Percentiles rank a stretch among this genome's conserved stretches.
Evolutionary conservation across 768 basidiomycete genomes (phyloP).

Genomic region (Mycena metata): DNA sequence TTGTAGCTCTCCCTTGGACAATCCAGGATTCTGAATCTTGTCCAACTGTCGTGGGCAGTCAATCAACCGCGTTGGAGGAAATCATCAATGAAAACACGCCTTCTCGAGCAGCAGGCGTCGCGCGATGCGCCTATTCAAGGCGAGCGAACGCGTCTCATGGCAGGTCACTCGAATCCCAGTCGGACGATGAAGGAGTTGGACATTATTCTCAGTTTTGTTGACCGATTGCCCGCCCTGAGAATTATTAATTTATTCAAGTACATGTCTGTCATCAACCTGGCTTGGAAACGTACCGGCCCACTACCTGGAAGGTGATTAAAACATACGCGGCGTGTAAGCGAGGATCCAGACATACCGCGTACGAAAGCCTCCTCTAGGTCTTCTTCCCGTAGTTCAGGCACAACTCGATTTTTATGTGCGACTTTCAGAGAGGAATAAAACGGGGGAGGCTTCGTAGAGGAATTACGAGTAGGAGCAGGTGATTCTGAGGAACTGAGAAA

Average conservation of each 20-base stretch:
- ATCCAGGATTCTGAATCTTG: slow-evolving; percentile 77
- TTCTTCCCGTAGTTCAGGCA: slow-evolving; percentile 80
- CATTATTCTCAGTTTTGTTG: slow-evolving; percentile 94
- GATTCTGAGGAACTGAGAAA: slow-evolving; percentile 35
- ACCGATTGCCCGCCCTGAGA: slow-evolving; percentile 91
- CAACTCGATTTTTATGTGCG: slow-evolving; percentile 70
- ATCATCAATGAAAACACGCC: slow-evolving; percentile 60
- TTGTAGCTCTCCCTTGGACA: slow-evolving; percentile 77
- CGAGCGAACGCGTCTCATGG: slow-evolving; percentile 89
- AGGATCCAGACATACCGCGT: slow-evolving; percentile 66
- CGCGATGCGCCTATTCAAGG: slow-evolving; percentile 84
- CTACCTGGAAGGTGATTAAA: slow-evolving; percentile 65
- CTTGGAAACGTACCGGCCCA: slow-evolving; percentile 71
- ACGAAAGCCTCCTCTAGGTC: slow-evolving; percentile 93
- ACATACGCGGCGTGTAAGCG: background rate
- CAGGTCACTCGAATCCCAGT: slow-evolving; percentile 89
- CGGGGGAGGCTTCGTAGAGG: slow-evolving; percentile 46
- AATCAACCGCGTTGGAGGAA: slow-evolving; percentile 40
- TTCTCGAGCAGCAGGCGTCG: slow-evolving; percentile 81
- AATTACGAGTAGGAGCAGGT: slow-evolving; percentile 49
- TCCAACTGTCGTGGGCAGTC: slow-evolving; percentile 67
- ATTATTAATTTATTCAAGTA: slow-evolving; percentile 44
- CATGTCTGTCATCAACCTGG: slow-evolving; percentile 36
- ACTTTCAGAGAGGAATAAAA: slow-evolving; percentile 81
- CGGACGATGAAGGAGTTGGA: slow-evolving; percentile 90